Base-by-base conservation (phyloP, 495 filamentous ascomycete species). In the Haplographium delicatum region DNA sequence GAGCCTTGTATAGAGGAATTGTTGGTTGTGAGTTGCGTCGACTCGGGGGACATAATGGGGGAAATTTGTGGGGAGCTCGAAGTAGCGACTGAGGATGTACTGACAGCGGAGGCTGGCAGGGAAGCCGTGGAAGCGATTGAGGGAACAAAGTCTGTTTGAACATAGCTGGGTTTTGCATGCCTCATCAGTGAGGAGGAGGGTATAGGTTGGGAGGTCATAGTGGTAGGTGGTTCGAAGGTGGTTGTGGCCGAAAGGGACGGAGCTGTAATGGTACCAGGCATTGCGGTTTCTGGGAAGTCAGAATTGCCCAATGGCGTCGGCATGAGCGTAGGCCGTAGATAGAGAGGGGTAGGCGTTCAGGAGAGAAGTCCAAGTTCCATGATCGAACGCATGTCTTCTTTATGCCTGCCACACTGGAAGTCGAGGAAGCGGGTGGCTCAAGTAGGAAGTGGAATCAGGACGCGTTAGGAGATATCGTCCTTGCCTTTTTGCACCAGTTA, bases 1-100 rank as follows among this genome's bases (percentile, higher is more conserved):
- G 79, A 69, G 24, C 66, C 56, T 58, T 79, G 72, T 34, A 73
- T 59, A 44, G 77, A 78, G 53, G 72, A 77, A 37, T 71, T 70
- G 28, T 51, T 61, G 1, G 59, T 59, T 13, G 44, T 54, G n/a
- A 59, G 9, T 38, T 53, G 51, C 2, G 59, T 37, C 2, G 42
- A 41, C 22, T 58, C 59, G 47, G 56, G 59, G 15, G 53, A 57
- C 59, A 57, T 59, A 33, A 59, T 56, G 30, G 59, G 59, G 2
- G 59, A 59, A 0, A 38, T 45, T 44, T 62, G 56, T 4, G 35
- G 38, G 0, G 59, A 59, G 35, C 59, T 59, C 46, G 59, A 51
- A 37, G 59, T 58, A 31, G 58, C 51, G 22, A 53, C 53, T 9
- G 55, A 53, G 16, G 56, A 59, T 15, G 56, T 39, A 27, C 52